These are phyloP conservation scores for Plectranthus barbatus DNA, from an alignment of 257 asterid genomes.

Conservation along the genomic window DNA sequence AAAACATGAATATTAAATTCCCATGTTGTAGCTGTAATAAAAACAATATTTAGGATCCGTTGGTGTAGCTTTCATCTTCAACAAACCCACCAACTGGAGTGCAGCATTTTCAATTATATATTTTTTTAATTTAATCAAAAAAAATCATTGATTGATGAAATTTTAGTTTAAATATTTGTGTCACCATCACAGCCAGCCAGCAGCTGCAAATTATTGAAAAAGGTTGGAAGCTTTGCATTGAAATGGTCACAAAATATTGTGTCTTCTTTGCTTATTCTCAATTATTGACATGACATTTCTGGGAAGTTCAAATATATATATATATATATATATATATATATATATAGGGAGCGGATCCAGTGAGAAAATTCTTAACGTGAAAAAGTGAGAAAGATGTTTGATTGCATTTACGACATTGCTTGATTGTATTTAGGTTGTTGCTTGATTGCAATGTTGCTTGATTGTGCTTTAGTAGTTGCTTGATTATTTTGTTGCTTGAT, in stretches of 20 bases:
- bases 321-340: no score
- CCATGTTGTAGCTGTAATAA: constrained; percentile 26
- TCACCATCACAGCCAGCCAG: constrained; percentile 36
- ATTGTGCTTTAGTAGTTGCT: no score
- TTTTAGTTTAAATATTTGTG: constrained; percentile 9
- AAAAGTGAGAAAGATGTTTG: no score
- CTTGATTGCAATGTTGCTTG: no score
- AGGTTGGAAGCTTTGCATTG: constrained; percentile 17
- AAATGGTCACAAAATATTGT: constrained; percentile 18
- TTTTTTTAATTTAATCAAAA: constrained; percentile 1
- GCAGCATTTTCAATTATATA: not conserved
- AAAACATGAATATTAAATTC: constrained; percentile 1
- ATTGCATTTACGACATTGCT: no score
- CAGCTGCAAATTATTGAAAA: constrained; percentile 40
- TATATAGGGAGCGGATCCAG: no score
- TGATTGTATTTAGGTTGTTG: no score
- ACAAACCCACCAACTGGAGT: constrained; percentile 35
- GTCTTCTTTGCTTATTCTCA: constrained; percentile 5
- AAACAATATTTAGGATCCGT: constrained; percentile 22
- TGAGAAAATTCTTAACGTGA: no score
- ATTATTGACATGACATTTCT: not conserved
- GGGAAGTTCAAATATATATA: no score
- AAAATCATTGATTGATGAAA: not conserved
- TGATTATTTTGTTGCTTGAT: no score
- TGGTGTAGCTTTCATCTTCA: constrained; percentile 31